Evolutionary conservation across 495 filamentous ascomycete species (phyloP).

Genomic region (Hypoxylon lienhwacheense): DNA sequence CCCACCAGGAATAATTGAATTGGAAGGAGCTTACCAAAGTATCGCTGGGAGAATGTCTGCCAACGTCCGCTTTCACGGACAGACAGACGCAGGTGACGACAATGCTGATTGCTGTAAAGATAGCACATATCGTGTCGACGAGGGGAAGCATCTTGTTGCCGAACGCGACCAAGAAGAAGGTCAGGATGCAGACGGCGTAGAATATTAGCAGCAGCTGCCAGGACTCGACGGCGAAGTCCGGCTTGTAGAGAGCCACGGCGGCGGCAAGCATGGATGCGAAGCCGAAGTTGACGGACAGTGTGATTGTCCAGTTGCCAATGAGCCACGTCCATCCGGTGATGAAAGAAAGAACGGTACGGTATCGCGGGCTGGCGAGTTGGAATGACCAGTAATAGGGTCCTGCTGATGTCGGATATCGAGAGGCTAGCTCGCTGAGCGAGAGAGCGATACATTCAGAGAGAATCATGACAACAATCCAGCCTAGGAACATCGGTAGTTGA

Average conservation of each 20-base stretch:
- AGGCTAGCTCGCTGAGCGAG: constrained; percentile 59
- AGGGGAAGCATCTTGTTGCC: constrained; percentile 56
- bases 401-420: constrained; percentile 57
- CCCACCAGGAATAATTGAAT: constrained; percentile 37
- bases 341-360: constrained; percentile 56
- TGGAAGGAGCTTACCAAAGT: constrained; percentile 44
- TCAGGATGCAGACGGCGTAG: constrained; percentile 56
- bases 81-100: constrained; percentile 47
- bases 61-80: constrained; percentile 56
- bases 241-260: constrained; percentile 51
- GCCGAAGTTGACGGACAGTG: constrained; percentile 62
- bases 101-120: constrained; percentile 38
- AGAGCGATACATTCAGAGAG: constrained; percentile 59
- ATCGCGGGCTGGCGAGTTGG: constrained; percentile 52
- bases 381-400: constrained; percentile 64
- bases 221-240: constrained; percentile 48
- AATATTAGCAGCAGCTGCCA: constrained; percentile 56
- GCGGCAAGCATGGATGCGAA: constrained; percentile 57
- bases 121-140: constrained; percentile 56
- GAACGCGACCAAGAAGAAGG: constrained; percentile 57
- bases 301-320: constrained; percentile 59
- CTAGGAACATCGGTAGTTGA: constrained; percentile 40
- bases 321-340: constrained; percentile 61
- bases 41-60: constrained; percentile 48
- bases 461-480: constrained; percentile 58